A percentile compares a stretch with the other conserved stretches of the same genome.
Evolutionary conservation across 805 yeast species (phyloP).

Genomic region (Tetrapisispora taiwanensis): DNA sequence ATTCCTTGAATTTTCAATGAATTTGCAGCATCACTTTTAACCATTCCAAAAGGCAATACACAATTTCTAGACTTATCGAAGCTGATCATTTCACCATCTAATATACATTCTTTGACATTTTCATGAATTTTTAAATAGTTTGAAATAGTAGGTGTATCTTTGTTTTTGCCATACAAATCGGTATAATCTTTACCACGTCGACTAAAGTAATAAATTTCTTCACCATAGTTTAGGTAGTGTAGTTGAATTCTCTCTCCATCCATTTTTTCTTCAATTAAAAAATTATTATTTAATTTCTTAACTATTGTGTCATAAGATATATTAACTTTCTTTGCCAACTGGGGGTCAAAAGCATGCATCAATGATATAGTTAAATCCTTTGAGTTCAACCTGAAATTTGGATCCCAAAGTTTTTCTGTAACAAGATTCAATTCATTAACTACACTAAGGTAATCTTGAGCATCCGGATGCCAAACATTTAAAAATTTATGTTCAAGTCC

Average conservation of each 20-base stretch:
- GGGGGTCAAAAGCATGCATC: slow-evolving; percentile 56
- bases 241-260: slow-evolving; percentile 86
- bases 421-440: slow-evolving; percentile 55
- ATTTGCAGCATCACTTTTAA: slow-evolving; percentile 59
- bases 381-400: slow-evolving; percentile 33
- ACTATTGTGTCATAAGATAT: slow-evolving; percentile 43
- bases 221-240: slow-evolving; percentile 48
- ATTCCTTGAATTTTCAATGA: slow-evolving; percentile 37
- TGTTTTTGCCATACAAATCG: slow-evolving; percentile 49
- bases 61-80: slow-evolving; percentile 51
- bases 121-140: slow-evolving; percentile 35
- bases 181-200: slow-evolving; percentile 70
- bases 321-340: slow-evolving; percentile 50
- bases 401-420: slow-evolving; percentile 48
- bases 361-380: slow-evolving; percentile 29
- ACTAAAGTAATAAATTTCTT: slow-evolving; percentile 32
- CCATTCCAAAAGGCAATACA: slow-evolving; percentile 70
- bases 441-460: slow-evolving; percentile 50
- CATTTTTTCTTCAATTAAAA: slow-evolving; percentile 78
- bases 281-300: slow-evolving; percentile 35
- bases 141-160: slow-evolving; percentile 44
- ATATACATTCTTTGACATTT: slow-evolving; percentile 30
- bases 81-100: slow-evolving; percentile 94
- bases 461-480: slow-evolving; percentile 69
- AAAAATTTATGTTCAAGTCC: slow-evolving; percentile 52